Base-by-base conservation (phyloP, 179 eudicot species). In the Silene vulgaris region DNA sequence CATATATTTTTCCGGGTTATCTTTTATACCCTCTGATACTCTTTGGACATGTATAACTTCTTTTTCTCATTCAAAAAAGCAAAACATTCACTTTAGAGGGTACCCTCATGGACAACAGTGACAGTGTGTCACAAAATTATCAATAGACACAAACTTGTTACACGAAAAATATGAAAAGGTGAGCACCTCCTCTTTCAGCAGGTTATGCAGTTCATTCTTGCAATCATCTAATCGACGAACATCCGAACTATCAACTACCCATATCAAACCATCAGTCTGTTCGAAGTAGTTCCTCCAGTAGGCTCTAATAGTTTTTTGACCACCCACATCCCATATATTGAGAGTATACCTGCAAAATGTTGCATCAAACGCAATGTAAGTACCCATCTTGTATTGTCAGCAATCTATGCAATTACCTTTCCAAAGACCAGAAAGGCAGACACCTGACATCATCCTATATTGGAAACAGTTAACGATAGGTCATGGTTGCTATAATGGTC, bases 191-290 rank as follows among this genome's bases (percentile, higher is more conserved):
- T 96, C 99, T 84, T 96, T 96, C 74, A 96, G 86, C 56, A 96
- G 85, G 86, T 93, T 96, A 74, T 93, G 90, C 78, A 90, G 82
- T 83, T 93, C 97, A 71, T 87, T 80, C 76, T 82, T 89, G 88
- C 97, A 96, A 78, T 96, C 97, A 70, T 96, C 96, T 57, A 89
- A 81, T 62, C 99, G 80, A 77, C 99, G 86, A 63, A 96, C 85
- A 90, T 96, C 97, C 5, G 97, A 96, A 82, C 97, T 96, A 80
- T 96, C 99, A 80, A 96, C 97, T 16, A 96, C 97, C 97, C 97
- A 96, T 37, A 96, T 91, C 84, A 96, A 87, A 21, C 99, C 97
- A 87, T 96, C 97, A 63, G 97, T 90, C 85, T 96, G 97, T 87
- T 96, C 97, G 82, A 96, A 96, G 82, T 92, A 96, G 88, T 96